Conservation (phyloP, 1,139 yeast genomes). For the Zygotorulaspora mrakii region DNA sequence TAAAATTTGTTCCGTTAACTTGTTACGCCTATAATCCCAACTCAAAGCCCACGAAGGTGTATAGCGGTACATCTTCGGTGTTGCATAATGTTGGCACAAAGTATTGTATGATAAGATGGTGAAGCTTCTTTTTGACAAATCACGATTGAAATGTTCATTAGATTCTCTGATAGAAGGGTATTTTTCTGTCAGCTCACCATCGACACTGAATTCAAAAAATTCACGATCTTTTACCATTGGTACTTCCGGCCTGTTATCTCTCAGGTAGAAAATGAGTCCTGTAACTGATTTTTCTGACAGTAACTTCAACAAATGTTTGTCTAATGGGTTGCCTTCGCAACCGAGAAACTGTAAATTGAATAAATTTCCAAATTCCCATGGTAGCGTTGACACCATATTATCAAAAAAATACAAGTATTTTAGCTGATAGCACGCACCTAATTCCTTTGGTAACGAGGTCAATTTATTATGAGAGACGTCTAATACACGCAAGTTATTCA, state of each 20-base stretch:
- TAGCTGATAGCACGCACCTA: slow-evolving; percentile 78
- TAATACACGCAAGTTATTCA: slow-evolving; percentile 72
- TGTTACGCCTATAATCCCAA: slow-evolving; percentile 87
- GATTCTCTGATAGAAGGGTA: slow-evolving; percentile 34
- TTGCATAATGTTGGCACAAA: slow-evolving; percentile 92
- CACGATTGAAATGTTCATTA: slow-evolving; percentile 34
- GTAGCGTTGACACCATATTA: slow-evolving; percentile 70
- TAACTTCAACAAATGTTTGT: slow-evolving; percentile 58
- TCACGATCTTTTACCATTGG: slow-evolving; percentile 68
- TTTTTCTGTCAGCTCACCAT: slow-evolving; percentile 57
- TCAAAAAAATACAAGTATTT: slow-evolving; percentile 84
- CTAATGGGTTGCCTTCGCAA: slow-evolving; percentile 88
- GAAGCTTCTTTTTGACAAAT: slow-evolving; percentile 44
- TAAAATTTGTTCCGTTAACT: slow-evolving; percentile 67
- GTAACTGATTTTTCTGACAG: slow-evolving; percentile 82
- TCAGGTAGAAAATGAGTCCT: slow-evolving; percentile 69
- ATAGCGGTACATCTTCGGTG: slow-evolving; percentile 84
- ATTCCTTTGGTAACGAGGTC: slow-evolving; percentile 67
- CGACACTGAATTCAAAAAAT: slow-evolving; percentile 76
- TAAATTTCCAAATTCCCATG: slow-evolving; percentile 80
- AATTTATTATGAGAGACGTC: slow-evolving; percentile 81
- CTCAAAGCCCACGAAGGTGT: slow-evolving; percentile 96
- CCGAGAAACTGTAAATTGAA: slow-evolving; percentile 85
- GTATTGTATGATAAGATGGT: slow-evolving; percentile 86
- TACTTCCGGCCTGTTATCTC: slow-evolving; percentile 76